Percentiles rank a stretch among this genome's conserved stretches.
These are phyloP conservation scores for Quercus suber DNA, from an alignment of 306 rosid genomes.

Conservation along the genomic window DNA sequence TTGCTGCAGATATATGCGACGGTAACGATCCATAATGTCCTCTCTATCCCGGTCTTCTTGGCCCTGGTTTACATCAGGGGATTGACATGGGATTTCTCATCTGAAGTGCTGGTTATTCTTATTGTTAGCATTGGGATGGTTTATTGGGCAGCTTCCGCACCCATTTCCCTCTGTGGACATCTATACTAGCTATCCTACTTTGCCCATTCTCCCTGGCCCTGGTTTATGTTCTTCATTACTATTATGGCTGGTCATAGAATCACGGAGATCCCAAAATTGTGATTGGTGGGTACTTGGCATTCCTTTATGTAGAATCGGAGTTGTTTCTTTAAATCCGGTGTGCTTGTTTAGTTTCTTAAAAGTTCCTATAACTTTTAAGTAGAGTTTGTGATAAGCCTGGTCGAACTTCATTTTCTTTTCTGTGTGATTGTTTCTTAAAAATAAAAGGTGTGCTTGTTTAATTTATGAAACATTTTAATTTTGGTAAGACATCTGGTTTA, in stretches of 20 bases:
- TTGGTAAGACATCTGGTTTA: no score
- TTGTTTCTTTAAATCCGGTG: no score
- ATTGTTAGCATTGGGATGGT: slow-evolving; percentile 76
- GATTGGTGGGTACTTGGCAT: neutral
- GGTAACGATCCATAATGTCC: slow-evolving; percentile 79
- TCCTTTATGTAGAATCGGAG: no score
- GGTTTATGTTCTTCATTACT: slow-evolving; percentile 87
- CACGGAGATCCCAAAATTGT: neutral
- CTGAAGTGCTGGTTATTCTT: slow-evolving; percentile 80
- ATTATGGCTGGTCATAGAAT: slow-evolving; percentile 76
- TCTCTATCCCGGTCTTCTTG: slow-evolving; percentile 82
- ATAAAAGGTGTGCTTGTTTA: no score
- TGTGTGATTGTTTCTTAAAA: no score
- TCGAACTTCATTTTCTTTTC: no score
- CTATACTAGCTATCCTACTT: slow-evolving; percentile 69
- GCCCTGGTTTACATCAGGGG: slow-evolving; percentile 77
- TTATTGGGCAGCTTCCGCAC: slow-evolving; percentile 79
- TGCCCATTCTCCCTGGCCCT: slow-evolving; percentile 80
- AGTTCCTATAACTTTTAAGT: no score
- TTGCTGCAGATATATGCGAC: slow-evolving; percentile 83
- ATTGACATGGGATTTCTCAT: slow-evolving; percentile 86
- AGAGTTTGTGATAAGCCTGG: no score
- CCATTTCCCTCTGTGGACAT: slow-evolving; percentile 84
- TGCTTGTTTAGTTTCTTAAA: no score
- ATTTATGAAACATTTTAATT: no score